Base-by-base conservation (phyloP, 352 stramenopile genomes). In the Phytophthora sojae region DNA sequence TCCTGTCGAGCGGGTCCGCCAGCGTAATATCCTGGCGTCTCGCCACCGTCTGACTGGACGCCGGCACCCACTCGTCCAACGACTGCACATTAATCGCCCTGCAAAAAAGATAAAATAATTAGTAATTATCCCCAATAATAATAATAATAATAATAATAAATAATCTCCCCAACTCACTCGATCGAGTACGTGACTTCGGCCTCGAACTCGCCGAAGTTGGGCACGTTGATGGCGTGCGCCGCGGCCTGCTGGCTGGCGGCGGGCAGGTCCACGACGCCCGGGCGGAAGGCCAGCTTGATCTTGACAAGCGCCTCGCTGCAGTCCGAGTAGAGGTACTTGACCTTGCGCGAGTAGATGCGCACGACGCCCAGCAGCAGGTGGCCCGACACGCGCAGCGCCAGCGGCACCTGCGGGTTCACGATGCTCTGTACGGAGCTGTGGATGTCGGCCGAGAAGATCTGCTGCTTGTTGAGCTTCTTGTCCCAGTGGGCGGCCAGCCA, bases 401-500 rank as follows among this genome's bases (percentile, higher is more conserved):
- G 89, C 30, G 97, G 97, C 39, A 99, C 96, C 57, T 97, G 90
- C 19, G 98, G 97, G 78, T 99, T 97, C 51, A 99, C 89, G 69
- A 99, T 99, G 64, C 90, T 97, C 23, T 99, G 93, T 17, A 99
- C 97, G 25, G 96, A 99, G 73, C 83, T 89, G 67, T 94, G 83
- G 80, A 99, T 99, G 81, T 99, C 97, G 12, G 97, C 98, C 30
- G 91, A 89, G 82, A 99, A 99, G 60, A 99, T 99, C 80, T 99
- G 96, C 45, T 97, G 90, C 76, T 99, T 98, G 69, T 91, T 99
- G 29, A 99, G 86, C 85, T 99, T 99, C 87, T 99, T 99, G 86
- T 99, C 98, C 94, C 95, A 99, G 80, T 99, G 98, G 29, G 98
- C 98, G 15, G 98, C 98, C 29, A 99, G 89, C 96, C 98, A 99